Conservation (phyloP, 108 stramenopile species). For the Nitzschia putrida region DNA sequence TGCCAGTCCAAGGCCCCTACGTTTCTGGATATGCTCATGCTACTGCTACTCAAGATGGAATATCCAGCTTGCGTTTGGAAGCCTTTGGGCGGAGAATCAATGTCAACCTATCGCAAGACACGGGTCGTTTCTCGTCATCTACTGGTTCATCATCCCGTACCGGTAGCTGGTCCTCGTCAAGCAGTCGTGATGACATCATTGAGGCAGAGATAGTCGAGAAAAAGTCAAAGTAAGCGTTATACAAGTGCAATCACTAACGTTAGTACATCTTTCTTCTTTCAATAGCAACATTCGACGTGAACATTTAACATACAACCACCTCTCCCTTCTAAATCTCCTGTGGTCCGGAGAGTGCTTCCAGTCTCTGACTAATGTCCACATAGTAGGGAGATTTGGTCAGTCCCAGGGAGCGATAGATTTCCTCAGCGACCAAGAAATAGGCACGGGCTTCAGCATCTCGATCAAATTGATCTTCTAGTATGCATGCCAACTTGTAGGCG, state of each 20-base stretch:
- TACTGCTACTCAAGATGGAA: constrained; percentile 53
- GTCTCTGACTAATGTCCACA: background rate
- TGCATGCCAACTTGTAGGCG: constrained; percentile 24
- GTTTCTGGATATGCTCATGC: constrained; percentile 53
- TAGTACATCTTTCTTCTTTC: no score
- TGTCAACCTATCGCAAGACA: constrained; percentile 37
- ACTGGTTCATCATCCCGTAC: background rate
- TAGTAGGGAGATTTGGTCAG: constrained; percentile 1
- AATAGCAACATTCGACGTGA: no score
- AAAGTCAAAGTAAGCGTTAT: constrained; percentile 30
- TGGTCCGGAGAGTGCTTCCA: background rate
- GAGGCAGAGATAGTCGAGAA: constrained; percentile 82
- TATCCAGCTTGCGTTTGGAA: constrained; percentile 49
- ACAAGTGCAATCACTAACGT: no score
- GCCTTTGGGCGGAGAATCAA: constrained; percentile 45
- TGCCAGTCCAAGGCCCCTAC: constrained; percentile 54
- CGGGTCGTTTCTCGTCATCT: constrained; percentile 11
- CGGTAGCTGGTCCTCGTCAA: background rate
- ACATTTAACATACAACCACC: no score
- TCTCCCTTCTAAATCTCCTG: constrained; percentile 3
- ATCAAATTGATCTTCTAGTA: constrained; percentile 9
- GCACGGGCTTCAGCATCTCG: constrained; percentile 3
- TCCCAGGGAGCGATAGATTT: constrained; percentile 2
- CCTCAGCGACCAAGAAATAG: constrained; percentile 1
- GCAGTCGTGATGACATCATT: constrained; percentile 55